phyloP scores from a whole-genome alignment of 2,329 filamentous ascomycete species.

The Periconia digitata region DNA sequence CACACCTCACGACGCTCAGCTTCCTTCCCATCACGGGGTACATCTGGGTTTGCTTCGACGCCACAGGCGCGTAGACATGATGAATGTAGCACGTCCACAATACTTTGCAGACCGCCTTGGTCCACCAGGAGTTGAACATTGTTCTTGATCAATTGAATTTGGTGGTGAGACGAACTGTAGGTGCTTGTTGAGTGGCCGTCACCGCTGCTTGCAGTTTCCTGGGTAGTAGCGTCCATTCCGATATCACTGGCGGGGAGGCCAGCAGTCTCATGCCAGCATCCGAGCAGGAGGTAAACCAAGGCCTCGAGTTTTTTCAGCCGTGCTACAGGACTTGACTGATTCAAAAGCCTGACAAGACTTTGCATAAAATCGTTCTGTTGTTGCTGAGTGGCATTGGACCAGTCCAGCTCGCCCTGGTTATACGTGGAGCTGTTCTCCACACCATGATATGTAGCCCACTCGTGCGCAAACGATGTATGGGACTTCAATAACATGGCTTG shows the following conservation, averaged over 20 bases:
- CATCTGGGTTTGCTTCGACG: constrained; percentile 22
- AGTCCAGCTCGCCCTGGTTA: constrained; percentile 55
- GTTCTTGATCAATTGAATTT: constrained; percentile 49
- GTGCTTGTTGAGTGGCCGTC: constrained; percentile 11
- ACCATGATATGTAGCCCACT: constrained; percentile 58
- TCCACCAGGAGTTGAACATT: constrained; percentile 47
- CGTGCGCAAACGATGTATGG: constrained; percentile 74
- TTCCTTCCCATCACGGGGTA: constrained; percentile 38
- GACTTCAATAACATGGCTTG: constrained; percentile 75
- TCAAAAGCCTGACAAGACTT: constrained; percentile 39
- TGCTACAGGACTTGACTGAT: constrained; percentile 26
- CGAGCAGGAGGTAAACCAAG: constrained; percentile 50
- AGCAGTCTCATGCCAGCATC: constrained; percentile 54
- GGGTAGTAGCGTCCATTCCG: constrained; percentile 11
- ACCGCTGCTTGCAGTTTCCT: constrained; percentile 11
- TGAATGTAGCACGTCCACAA: constrained; percentile 44
- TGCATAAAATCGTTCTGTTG: constrained; percentile 60
- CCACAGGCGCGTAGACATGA: constrained; percentile 37
- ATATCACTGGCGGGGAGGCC: constrained; percentile 30
- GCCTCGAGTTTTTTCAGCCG: constrained; percentile 45
- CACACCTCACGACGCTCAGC: constrained; percentile 49
- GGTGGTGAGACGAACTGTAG: constrained; percentile 41
- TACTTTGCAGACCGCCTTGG: constrained; percentile 42
- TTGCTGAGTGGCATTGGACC: constrained; percentile 66
- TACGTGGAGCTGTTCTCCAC: constrained; percentile 42